Evolutionary conservation across 305 asterid species (phyloP).

Genomic region (Solanum hybrid): DNA sequence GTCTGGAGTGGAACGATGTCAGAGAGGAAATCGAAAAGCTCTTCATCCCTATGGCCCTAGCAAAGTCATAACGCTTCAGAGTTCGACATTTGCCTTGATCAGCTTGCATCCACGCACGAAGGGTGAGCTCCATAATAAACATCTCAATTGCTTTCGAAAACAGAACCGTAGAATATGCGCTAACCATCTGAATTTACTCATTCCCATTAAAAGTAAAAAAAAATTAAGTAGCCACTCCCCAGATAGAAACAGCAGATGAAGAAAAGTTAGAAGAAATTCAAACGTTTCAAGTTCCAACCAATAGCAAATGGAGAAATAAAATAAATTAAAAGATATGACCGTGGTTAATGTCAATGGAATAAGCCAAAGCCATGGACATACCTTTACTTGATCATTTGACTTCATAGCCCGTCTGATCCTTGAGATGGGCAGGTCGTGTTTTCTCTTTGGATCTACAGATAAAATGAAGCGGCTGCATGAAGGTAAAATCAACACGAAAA

Average conservation of each 20-base stretch:
- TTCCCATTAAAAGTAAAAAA: neutral
- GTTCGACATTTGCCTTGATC: slow-evolving; percentile 15
- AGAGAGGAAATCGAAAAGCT: slow-evolving; percentile 17
- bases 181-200: slow-evolving; percentile 28
- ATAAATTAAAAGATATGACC: neutral
- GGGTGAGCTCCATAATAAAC: slow-evolving; percentile 27
- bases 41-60: slow-evolving; percentile 24
- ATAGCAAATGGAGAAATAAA: neutral
- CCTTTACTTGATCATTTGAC: slow-evolving; percentile 35
- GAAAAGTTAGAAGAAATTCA: neutral
- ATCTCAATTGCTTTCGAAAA: slow-evolving; percentile 33
- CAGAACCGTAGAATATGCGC: slow-evolving; percentile 27
- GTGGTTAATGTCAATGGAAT: neutral
- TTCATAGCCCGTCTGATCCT: slow-evolving; percentile 38
- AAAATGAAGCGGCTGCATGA: neutral
- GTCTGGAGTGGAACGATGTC: slow-evolving; percentile 16
- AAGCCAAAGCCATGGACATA: neutral
- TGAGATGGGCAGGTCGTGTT: slow-evolving; percentile 28
- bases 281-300: neutral
- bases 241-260: neutral
- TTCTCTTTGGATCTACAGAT: slow-evolving; percentile 21
- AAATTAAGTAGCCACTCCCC: neutral
- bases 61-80: slow-evolving; percentile 25
- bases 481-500: neutral
- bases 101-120: slow-evolving; percentile 32